A percentile compares a stretch with the other conserved stretches of the same genome.
Conservation (phyloP, 1,284 basidiomycete genomes). For the Trametes polyzona region DNA sequence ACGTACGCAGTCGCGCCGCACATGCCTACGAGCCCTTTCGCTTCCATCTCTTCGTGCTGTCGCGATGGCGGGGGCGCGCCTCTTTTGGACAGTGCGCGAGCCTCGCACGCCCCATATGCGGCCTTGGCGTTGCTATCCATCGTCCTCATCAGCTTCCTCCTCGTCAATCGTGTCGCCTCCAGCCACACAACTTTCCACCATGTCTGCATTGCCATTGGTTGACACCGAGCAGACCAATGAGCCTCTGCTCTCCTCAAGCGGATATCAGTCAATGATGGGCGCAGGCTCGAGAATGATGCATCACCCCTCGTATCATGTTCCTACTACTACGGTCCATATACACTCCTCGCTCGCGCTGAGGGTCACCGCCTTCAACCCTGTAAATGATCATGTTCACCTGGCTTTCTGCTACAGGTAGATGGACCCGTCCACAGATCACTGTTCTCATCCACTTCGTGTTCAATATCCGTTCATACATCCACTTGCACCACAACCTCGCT, state of each 20-base stretch:
- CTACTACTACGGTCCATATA: conserved; percentile 4
- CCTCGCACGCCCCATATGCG: conserved; percentile 9
- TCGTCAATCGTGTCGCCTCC: conserved; percentile 22
- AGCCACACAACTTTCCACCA: conserved; percentile 4
- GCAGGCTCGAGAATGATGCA: conserved; percentile 22
- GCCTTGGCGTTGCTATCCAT: conserved; percentile 26
- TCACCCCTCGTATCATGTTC: conserved; percentile 15
- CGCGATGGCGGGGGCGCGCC: conserved; percentile 6
- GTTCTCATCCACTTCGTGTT: no score
- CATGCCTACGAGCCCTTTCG: conserved; percentile 21
- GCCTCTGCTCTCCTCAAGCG: not conserved
- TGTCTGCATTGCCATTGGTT: conserved; percentile 12
- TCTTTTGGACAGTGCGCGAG: conserved; percentile 3
- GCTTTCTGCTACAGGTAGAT: no score
- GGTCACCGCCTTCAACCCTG: no score
- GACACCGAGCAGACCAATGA: conserved; percentile 11
- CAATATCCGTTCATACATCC: no score
- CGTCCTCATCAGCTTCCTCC: conserved; percentile 26
- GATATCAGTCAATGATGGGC: conserved; percentile 25
- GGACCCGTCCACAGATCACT: not conserved
- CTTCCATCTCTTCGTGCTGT: conserved; percentile 4
- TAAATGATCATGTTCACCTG: no score
- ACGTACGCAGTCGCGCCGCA: conserved; percentile 7
- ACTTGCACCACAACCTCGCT: no score
- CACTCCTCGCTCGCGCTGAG: conserved; percentile 12